These are phyloP conservation scores for Acer yangbiense DNA, from an alignment of 345 rosid species.

Conservation along the genomic window DNA sequence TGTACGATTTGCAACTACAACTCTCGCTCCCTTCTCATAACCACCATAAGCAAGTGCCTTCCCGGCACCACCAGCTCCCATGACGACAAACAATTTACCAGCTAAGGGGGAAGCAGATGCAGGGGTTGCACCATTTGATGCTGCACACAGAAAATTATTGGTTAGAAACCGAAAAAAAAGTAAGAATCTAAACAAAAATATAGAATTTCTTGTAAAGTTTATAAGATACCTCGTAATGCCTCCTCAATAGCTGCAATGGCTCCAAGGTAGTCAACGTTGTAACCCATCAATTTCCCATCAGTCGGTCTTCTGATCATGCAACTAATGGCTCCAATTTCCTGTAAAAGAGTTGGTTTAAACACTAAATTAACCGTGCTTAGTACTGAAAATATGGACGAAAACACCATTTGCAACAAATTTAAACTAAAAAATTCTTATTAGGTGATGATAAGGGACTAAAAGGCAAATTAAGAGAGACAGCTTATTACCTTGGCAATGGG, in stretches of 20 bases:
- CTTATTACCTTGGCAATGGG: slow-evolving; percentile 51
- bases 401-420: background rate
- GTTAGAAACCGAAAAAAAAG: no score
- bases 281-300: slow-evolving; percentile 56
- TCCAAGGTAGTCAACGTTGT: slow-evolving; percentile 63
- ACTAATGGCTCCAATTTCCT: slow-evolving; percentile 63
- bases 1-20: slow-evolving; percentile 58
- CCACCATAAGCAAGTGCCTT: slow-evolving; percentile 69
- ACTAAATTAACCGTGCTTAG: background rate
- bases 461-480: background rate
- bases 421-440: background rate
- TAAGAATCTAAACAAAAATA: background rate
- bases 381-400: background rate
- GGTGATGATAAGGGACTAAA: background rate
- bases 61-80: slow-evolving; percentile 78
- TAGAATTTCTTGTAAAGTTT: slow-evolving; percentile 4
- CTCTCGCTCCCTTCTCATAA: slow-evolving; percentile 62
- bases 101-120: slow-evolving; percentile 51
- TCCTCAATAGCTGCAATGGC: slow-evolving; percentile 67
- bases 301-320: slow-evolving; percentile 55
- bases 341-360: slow-evolving; percentile 7
- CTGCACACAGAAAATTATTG: slow-evolving; percentile 27
- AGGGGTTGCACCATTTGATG: slow-evolving; percentile 36
- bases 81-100: slow-evolving; percentile 58
- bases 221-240: slow-evolving; percentile 46